Evolutionary conservation across 1,284 basidiomycete species (phyloP).

Genomic region (Ganoderma sp.): DNA sequence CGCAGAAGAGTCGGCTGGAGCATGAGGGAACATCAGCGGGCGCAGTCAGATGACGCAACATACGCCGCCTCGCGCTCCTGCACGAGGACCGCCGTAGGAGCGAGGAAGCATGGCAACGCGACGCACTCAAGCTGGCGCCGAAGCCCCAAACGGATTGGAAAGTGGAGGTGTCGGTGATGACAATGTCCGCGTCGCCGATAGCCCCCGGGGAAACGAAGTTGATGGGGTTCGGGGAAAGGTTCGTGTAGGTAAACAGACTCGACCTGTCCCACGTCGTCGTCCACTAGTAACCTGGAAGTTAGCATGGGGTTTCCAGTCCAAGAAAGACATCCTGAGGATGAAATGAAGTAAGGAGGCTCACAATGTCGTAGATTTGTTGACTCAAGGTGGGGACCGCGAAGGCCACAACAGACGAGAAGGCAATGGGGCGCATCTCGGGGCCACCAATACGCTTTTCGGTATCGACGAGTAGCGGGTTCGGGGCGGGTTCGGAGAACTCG

Average conservation of each 20-base stretch:
- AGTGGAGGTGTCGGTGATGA: conserved; percentile 46
- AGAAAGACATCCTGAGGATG: neutral
- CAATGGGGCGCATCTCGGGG: conserved; percentile 22
- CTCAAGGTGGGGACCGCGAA: conserved; percentile 21
- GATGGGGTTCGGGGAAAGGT: conserved; percentile 40
- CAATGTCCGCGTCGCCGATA: conserved; percentile 52
- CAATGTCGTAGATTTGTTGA: conserved; percentile 33
- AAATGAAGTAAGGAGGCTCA: conserved; percentile 14
- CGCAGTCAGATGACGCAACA: conserved; percentile 17
- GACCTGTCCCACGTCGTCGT: conserved; percentile 46
- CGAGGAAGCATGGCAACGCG: conserved; percentile 3
- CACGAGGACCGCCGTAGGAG: conserved; percentile 20
- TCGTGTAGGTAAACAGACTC: conserved; percentile 42
- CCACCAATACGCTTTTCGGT: neutral
- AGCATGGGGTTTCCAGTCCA: neutral
- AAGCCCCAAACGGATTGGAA: conserved; percentile 56
- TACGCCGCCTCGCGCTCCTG: conserved; percentile 1
- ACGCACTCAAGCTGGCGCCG: conserved; percentile 52
- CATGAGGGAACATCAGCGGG: conserved; percentile 3
- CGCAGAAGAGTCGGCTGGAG: conserved; percentile 57
- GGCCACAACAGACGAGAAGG: conserved; percentile 23
- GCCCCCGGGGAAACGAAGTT: conserved; percentile 48
- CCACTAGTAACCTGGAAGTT: conserved; percentile 36
- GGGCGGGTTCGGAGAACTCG: conserved; percentile 1
- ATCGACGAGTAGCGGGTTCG: neutral